phyloP scores from a whole-genome alignment of 306 rosid species.

The Medicago ruthenica region DNA sequence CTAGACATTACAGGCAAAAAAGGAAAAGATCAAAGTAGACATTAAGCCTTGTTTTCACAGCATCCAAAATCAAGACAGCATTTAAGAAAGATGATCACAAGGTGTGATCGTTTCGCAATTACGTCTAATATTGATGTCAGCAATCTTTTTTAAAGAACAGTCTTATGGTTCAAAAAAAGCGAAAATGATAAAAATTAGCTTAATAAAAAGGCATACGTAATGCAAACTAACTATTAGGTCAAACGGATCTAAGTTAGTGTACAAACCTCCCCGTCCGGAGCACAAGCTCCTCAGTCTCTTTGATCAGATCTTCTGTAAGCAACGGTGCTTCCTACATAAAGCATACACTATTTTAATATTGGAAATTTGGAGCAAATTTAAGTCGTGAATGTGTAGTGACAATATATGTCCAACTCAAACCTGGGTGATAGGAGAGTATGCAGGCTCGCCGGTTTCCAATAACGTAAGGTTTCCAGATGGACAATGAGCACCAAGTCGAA shows the following conservation, averaged over 20 bases:
- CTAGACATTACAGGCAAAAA: background rate
- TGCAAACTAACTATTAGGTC: too few species aligned
- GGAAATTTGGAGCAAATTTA: conserved; percentile 32
- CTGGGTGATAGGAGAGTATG: conserved; percentile 90
- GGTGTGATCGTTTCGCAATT: background rate
- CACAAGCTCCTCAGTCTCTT: conserved; percentile 94
- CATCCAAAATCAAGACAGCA: conserved; percentile 15
- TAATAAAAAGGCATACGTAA: background rate
- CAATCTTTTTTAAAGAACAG: background rate
- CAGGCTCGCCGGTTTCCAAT: conserved; percentile 93
- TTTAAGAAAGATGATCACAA: conserved; percentile 19
- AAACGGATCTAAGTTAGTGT: conserved; percentile 1
- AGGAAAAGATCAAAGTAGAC: background rate
- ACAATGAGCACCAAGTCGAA: conserved; percentile 81
- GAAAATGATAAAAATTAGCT: background rate
- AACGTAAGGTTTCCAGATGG: conserved; percentile 62
- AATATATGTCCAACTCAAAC: conserved; percentile 66
- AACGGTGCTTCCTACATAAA: conserved; percentile 82
- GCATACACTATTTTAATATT: conserved; percentile 41
- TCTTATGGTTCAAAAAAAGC: background rate
- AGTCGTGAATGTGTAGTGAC: conserved; percentile 19
- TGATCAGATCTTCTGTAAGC: conserved; percentile 91
- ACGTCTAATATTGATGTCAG: background rate
- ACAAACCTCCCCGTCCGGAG: conserved; percentile 95
- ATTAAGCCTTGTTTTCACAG: background rate